Conservation (phyloP, 1,139 yeast species). For the Yamadazyma triangularis region DNA sequence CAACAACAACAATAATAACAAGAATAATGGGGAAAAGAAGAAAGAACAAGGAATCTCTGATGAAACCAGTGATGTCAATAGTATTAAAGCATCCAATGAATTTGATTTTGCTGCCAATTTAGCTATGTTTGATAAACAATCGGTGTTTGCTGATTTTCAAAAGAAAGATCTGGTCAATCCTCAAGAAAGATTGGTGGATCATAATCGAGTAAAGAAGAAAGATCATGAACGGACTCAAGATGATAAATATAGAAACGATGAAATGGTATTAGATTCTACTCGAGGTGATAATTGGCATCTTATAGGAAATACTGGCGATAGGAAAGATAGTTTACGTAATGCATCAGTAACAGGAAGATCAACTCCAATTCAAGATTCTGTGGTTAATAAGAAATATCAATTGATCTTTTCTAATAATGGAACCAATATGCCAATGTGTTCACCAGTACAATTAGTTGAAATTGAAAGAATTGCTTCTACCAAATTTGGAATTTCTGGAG, state of each 20-base stretch:
- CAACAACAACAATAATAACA: too few relatives aligned
- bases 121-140: conserved; percentile 75
- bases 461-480: conserved; percentile 61
- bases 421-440: conserved; percentile 51
- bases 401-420: conserved; percentile 16
- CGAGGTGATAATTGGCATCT: conserved; percentile 56
- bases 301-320: conserved; percentile 24
- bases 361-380: conserved; percentile 10
- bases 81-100: conserved; percentile 30
- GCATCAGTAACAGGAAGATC: conserved; percentile 13
- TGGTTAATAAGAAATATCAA: conserved; percentile 6
- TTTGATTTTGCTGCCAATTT: conserved; percentile 86
- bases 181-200: conserved; percentile 66
- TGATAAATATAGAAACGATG: conserved; percentile 60
- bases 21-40: too few relatives aligned
- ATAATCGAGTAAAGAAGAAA: conserved; percentile 47
- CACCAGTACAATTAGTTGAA: conserved; percentile 81
- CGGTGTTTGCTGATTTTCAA: conserved; percentile 75
- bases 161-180: conserved; percentile 59
- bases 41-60: conserved; percentile 2
- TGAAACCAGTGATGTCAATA: conserved; percentile 1
- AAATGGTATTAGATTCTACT: conserved; percentile 60
- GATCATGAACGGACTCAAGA: conserved; percentile 23
- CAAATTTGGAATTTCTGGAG: conserved; percentile 46
- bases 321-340: conserved; percentile 6